Evolutionary conservation across 2,329 filamentous ascomycete species (phyloP).

Genomic region (Cytospora chrysosperma): DNA sequence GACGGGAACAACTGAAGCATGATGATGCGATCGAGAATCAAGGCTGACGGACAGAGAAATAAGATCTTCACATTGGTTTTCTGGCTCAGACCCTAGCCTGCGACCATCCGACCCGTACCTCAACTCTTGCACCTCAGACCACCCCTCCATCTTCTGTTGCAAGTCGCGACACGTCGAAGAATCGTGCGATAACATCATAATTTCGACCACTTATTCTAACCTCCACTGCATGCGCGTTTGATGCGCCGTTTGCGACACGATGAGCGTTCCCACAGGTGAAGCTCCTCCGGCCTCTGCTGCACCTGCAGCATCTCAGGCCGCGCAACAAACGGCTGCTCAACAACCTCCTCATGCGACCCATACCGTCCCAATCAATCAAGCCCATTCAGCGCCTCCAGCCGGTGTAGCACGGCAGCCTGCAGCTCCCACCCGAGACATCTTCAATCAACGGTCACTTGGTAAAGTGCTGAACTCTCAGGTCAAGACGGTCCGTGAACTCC

Average conservation of each 20-base stretch:
- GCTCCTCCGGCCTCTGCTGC: slow-evolving; percentile 20
- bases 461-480: slow-evolving; percentile 60
- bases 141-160: not conserved
- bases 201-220: not conserved
- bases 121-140: not conserved
- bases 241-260: slow-evolving; percentile 23
- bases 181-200: not conserved
- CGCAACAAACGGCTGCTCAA: slow-evolving; percentile 19
- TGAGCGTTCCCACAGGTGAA: slow-evolving; percentile 24
- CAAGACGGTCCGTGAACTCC: slow-evolving; percentile 59
- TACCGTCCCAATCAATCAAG: slow-evolving; percentile 20
- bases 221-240: slow-evolving; percentile 18
- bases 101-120: slow-evolving; percentile 1
- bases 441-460: slow-evolving; percentile 67
- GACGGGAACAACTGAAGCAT: not conserved
- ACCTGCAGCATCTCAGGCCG: slow-evolving; percentile 8
- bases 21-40: slow-evolving; percentile 7
- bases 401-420: slow-evolving; percentile 25
- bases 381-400: slow-evolving; percentile 13
- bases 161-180: not conserved
- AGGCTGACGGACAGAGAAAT: slow-evolving; percentile 5
- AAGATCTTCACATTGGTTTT: slow-evolving; percentile 1
- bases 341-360: slow-evolving; percentile 10
- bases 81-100: slow-evolving; percentile 6
- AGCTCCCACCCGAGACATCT: slow-evolving; percentile 48